Base-by-base conservation (phyloP, 2,329 filamentous ascomycete genomes). In the Epichloe hybrida region DNA sequence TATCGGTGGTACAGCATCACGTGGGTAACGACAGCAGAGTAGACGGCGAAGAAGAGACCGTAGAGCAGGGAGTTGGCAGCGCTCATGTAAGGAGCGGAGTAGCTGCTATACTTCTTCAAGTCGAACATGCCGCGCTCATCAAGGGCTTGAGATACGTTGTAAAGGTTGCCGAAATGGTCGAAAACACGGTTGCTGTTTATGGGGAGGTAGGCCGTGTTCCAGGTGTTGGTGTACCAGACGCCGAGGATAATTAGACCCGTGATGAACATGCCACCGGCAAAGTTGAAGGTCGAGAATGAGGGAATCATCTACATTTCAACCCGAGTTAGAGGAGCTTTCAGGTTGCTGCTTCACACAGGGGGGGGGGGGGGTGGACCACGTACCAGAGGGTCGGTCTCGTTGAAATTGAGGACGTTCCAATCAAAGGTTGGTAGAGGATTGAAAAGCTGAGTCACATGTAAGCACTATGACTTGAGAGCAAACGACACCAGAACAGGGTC, bases 351-450 rank as follows among this genome's bases (percentile, higher is more conserved):
- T 31, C 27, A 9, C 17, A 7, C 7, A 7, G 27, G 13, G 8
- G 9, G n/a, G n/a, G n/a, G n/a, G n/a, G n/a, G n/a, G n/a, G n/a
- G n/a, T n/a, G n/a, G n/a, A n/a, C n/a, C 21, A 42, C 50, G 5
- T 27, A 54, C 62, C 20, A 71, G 57, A 2, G 69, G 69, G 46
- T 70, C 65, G 1, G 63, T 56, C 27, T 58, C 51, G 27, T 46
- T 52, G 41, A 54, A 54, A 3, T 56, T 56, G 20, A 64, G 46
- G n/a, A 69, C 52, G 49, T 70, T 72, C 71, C 70, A 73, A 56
- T 73, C 71, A 36, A 71, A 65, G 1, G 69, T 71, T 0, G 69
- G 65, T 3, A 66, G 52, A 1, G 66, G 67, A 52, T 71, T 71
- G 20, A 72, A 48, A 3, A 54, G 50, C 52, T 54, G 12, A 4